Evolutionary conservation across 192 early-diverging fungal genomes (phyloP).

Genomic region (Mortierella antarctica): DNA sequence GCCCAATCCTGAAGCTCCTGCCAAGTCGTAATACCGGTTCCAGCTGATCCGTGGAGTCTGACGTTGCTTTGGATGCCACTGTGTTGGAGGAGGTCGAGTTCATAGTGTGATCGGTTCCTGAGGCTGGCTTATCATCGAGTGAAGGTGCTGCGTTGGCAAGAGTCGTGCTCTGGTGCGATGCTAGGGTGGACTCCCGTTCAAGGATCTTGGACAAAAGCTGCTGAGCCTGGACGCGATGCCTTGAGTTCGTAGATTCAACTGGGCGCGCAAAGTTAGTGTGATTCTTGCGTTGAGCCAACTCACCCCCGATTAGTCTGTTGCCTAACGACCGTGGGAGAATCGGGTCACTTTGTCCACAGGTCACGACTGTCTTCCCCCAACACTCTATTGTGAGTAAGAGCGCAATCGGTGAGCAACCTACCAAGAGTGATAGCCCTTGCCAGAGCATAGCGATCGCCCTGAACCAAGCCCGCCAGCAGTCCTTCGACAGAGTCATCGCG

Average conservation of each 20-base stretch:
- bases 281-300: background rate
- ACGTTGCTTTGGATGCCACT: background rate
- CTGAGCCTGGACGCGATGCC: constrained; percentile 71
- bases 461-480: constrained; percentile 45
- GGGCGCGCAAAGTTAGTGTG: background rate
- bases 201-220: constrained; percentile 71
- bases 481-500: constrained; percentile 49
- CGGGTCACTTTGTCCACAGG: background rate
- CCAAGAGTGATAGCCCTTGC: constrained; percentile 75
- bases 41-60: constrained; percentile 3
- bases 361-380: too few species aligned
- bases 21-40: constrained; percentile 33
- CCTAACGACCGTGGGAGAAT: background rate
- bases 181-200: constrained; percentile 26
- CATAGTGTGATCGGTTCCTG: background rate
- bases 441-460: constrained; percentile 61
- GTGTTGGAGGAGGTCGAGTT: background rate
- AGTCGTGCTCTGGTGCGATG: constrained; percentile 33
- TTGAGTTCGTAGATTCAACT: constrained; percentile 78
- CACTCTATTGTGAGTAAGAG: too few species aligned
- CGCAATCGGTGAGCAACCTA: constrained; percentile 12
- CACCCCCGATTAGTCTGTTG: constrained; percentile 13
- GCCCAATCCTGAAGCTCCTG: constrained; percentile 78
- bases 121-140: background rate
- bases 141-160: constrained; percentile 21